phyloP scores from a whole-genome alignment of 768 basidiomycete genomes.

The Kwoniella dejecticola region DNA sequence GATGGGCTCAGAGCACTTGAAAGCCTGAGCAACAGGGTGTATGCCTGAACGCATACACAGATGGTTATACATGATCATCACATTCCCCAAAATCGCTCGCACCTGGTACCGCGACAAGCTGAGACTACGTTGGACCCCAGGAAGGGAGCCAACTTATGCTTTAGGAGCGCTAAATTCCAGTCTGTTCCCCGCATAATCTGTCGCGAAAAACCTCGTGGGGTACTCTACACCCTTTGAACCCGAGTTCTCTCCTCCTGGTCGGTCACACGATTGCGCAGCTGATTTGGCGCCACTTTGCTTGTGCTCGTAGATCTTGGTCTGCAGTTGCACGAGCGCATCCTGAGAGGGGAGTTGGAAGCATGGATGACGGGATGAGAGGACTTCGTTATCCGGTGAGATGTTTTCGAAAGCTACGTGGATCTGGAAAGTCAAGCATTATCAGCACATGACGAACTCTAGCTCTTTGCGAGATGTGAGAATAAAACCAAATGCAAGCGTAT shows the following conservation, averaged over 20 bases:
- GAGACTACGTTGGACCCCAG: too few relatives aligned
- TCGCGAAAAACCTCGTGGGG: conserved; percentile 50
- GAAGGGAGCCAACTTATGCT: too few relatives aligned
- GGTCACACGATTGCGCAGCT: conserved; percentile 40
- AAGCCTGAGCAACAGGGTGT: too few relatives aligned
- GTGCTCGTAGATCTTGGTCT: conserved; percentile 48
- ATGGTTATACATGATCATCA: too few relatives aligned
- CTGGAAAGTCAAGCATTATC: conserved; percentile 9
- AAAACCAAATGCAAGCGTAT: too few relatives aligned
- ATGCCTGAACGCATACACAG: too few relatives aligned
- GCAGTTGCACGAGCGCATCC: conserved; percentile 37
- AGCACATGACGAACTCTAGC: too few relatives aligned
- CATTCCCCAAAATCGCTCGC: too few relatives aligned
- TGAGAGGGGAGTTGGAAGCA: conserved; percentile 42
- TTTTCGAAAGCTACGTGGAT: conserved; percentile 42
- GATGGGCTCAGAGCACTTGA: too few relatives aligned
- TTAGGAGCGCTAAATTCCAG: conserved; percentile 44
- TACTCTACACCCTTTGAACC: conserved; percentile 45
- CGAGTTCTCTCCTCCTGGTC: conserved; percentile 47
- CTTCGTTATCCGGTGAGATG: conserved; percentile 8
- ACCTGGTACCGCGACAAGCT: too few relatives aligned
- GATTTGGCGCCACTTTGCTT: conserved; percentile 24
- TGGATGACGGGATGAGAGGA: conserved; percentile 38
- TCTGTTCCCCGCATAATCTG: conserved; percentile 51
- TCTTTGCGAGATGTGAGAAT: too few relatives aligned